These are phyloP conservation scores for Adansonia grandidieri DNA, from an alignment of 441 rosid species.

Conservation along the genomic window DNA sequence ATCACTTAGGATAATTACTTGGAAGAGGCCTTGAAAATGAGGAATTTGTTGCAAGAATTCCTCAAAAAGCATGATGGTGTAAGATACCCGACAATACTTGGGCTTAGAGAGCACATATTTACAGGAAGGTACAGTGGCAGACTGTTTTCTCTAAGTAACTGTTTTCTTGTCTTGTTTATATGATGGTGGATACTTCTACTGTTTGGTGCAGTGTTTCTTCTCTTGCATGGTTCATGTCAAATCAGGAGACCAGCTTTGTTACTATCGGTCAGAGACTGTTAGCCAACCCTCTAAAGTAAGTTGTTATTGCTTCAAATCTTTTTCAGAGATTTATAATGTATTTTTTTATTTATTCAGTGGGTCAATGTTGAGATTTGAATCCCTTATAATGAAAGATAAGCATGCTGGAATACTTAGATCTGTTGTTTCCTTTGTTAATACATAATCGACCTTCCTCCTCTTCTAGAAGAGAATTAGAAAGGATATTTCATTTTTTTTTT, in stretches of 20 bases:
- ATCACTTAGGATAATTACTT: conserved; percentile 88
- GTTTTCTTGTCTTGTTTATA: not conserved
- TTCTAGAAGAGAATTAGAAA: not conserved
- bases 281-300: conserved; percentile 95
- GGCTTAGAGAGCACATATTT: conserved; percentile 98
- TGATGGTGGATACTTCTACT: conserved; percentile 21
- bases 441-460: not conserved
- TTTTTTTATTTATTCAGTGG: not conserved
- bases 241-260: conserved; percentile 99
- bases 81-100: conserved; percentile 89
- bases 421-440: not conserved
- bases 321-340: not conserved
- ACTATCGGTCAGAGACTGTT: conserved; percentile 95
- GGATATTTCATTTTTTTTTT: no score
- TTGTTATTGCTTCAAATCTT: conserved; percentile 23
- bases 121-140: conserved; percentile 80
- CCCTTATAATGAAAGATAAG: not conserved
- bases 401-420: not conserved
- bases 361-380: not conserved
- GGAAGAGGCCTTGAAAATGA: conserved; percentile 99
- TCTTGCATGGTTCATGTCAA: conserved; percentile 99
- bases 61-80: conserved; percentile 96
- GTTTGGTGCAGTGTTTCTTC: conserved; percentile 88
- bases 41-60: conserved; percentile 95
- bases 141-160: not conserved